Base-by-base conservation (phyloP, 2,329 filamentous ascomycete genomes). In the Colletotrichum plurivorum region DNA sequence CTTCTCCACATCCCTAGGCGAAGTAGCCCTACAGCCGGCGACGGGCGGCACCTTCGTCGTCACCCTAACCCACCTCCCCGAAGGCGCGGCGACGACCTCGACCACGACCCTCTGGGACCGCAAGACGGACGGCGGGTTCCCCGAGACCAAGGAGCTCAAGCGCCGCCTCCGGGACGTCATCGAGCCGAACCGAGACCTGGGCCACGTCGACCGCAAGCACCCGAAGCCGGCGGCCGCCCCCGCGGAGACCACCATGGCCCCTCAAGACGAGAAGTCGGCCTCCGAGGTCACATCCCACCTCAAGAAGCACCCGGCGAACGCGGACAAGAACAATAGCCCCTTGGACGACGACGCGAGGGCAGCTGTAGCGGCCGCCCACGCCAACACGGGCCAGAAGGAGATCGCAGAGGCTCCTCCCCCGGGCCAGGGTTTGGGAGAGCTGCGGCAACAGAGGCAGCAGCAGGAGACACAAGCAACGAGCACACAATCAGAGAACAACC, bases 141-240 rank as follows among this genome's bases (percentile, higher is more conserved):
- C 95, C 70, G 94, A 98, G 82, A 94, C 93, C 2, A 97, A 98
- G 81, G 91, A 95, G 73, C 86, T 98, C 51, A 98, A 98, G 83
- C 90, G 94, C 69, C 87, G 91, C 16, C 89, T 98, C 5, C 85
- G 95, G 67, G 93, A 98, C 81, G 86, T 93, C 59, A 90, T 98
- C 73, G 91, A 96, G 75, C 95, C 95, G 0, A 85, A 83, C 1
- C 87, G 92, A 71, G 88, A 95, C 76, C 82, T 98, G 61, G 95
- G 95, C 0, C 95, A 98, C 81, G 91, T 94, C 25, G 93, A 95
- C 78, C 84, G 89, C 63, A 79, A 86, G 60, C 77, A 84, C 55
- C 67, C 62, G 20, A 64, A 60, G 45, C 53, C 71, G 9, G 68
- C 45, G 16, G 71, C 68, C 46, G 39, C 41, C 16, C 31, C 8